These are phyloP conservation scores for Limnomonas spitsbergensis DNA, from an alignment of 139 green algal species.

Conservation along the genomic window DNA sequence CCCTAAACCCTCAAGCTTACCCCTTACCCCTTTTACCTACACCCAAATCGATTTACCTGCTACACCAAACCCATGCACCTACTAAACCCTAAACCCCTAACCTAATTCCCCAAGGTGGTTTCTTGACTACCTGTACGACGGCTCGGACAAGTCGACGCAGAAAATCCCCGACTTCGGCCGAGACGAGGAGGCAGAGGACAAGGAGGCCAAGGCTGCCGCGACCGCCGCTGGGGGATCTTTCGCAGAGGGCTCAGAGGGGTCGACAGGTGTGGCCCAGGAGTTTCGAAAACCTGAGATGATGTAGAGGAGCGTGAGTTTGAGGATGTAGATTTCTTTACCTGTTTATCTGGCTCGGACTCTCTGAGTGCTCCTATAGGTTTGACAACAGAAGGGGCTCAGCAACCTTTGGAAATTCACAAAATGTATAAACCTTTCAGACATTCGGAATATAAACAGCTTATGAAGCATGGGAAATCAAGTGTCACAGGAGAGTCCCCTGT, in stretches of 20 bases:
- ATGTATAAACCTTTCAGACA: no score
- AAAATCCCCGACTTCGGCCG: not conserved
- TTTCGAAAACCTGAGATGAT: constrained; percentile 1
- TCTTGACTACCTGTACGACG: constrained; percentile 18
- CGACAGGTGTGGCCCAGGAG: not conserved
- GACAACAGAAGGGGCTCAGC: no score
- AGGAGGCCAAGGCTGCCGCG: not conserved
- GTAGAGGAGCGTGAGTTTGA: not conserved
- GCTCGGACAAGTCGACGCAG: not conserved
- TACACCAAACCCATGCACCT: not conserved
- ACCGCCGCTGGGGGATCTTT: not conserved
- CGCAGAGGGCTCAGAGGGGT: not conserved
- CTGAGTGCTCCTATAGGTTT: no score
- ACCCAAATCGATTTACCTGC: not conserved
- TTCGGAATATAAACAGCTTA: no score
- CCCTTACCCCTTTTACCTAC: not conserved
- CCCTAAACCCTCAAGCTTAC: no score
- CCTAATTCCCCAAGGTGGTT: no score
- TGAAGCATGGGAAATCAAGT: no score
- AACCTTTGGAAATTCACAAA: no score
- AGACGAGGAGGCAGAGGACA: not conserved
- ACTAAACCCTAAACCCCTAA: no score
- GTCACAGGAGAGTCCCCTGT: no score
- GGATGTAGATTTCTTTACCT: no score
- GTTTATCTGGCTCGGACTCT: no score